phyloP scores from a whole-genome alignment of 257 asterid species.

The Primulina huaijiensis region DNA sequence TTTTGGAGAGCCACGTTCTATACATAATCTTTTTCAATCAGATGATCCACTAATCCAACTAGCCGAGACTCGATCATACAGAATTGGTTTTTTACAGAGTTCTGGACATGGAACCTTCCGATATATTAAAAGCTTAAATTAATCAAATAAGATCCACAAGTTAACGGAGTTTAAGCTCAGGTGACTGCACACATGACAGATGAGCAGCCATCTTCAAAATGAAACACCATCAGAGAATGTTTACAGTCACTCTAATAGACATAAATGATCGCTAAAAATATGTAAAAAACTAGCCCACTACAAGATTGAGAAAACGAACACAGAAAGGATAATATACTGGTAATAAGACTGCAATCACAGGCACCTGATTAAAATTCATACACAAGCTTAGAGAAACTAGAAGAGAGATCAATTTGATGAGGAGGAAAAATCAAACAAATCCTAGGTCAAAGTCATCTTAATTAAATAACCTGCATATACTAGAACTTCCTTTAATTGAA shows the following conservation, averaged over 20 bases:
- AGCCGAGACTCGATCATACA: neutral
- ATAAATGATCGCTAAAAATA: neutral
- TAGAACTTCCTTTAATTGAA: neutral
- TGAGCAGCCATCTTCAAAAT: neutral
- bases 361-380: neutral
- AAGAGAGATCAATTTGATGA: neutral
- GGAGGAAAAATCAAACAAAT: neutral
- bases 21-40: neutral
- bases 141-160: no score
- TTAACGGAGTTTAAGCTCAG: neutral
- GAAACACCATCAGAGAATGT: neutral
- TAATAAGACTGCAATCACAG: neutral
- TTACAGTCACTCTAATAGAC: neutral
- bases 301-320: neutral
- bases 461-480: neutral
- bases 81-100: neutral
- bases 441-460: neutral
- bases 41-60: neutral
- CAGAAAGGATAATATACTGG: neutral
- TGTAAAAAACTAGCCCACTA: neutral
- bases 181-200: neutral
- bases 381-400: neutral
- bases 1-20: neutral
- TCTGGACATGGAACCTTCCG: neutral
- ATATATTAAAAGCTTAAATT: neutral